Evolutionary conservation across 1,284 basidiomycete genomes (phyloP).

Genomic region (Xerocomus minutiporus): DNA sequence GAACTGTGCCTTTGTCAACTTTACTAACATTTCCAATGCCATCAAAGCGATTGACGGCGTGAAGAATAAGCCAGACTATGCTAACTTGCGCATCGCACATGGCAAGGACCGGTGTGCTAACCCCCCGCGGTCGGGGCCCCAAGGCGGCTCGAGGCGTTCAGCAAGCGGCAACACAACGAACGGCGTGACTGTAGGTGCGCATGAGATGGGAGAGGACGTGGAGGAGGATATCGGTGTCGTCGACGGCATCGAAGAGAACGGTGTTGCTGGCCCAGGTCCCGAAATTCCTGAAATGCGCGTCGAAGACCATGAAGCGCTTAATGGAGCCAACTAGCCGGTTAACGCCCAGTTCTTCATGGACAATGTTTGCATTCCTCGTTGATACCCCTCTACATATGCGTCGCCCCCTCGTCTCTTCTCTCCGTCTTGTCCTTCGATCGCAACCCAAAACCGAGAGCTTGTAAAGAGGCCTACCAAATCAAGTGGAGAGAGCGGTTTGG

Average conservation of each 20-base stretch:
- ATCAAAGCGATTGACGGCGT: constrained; percentile 94
- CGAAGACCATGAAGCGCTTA: constrained; percentile 24
- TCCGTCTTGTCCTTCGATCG: constrained; percentile 13
- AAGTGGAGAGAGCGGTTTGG: constrained; percentile 38
- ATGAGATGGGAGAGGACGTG: constrained; percentile 18
- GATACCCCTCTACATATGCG: constrained; percentile 32
- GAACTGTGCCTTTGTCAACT: constrained; percentile 95
- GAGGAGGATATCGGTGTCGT: constrained; percentile 20
- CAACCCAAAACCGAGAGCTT: constrained; percentile 25
- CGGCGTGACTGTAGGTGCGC: constrained; percentile 13
- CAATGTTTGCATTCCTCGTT: constrained; percentile 26
- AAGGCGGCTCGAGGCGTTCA: constrained; percentile 50
- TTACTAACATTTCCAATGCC: constrained; percentile 86
- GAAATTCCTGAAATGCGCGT: constrained; percentile 27
- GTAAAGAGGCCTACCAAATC: constrained; percentile 29
- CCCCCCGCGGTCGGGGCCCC: constrained; percentile 76
- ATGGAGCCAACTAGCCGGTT: constrained; percentile 21
- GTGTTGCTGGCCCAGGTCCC: constrained; percentile 18
- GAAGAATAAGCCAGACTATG: constrained; percentile 82
- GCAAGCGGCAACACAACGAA: constrained; percentile 38
- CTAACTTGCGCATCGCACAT: constrained; percentile 79
- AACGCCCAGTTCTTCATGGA: constrained; percentile 18
- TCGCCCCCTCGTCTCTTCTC: constrained; percentile 15
- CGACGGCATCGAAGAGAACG: constrained; percentile 25
- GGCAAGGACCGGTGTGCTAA: constrained; percentile 95